phyloP scores from a whole-genome alignment of 1,284 basidiomycete genomes.

The Cutaneotrichosporon sp. region DNA sequence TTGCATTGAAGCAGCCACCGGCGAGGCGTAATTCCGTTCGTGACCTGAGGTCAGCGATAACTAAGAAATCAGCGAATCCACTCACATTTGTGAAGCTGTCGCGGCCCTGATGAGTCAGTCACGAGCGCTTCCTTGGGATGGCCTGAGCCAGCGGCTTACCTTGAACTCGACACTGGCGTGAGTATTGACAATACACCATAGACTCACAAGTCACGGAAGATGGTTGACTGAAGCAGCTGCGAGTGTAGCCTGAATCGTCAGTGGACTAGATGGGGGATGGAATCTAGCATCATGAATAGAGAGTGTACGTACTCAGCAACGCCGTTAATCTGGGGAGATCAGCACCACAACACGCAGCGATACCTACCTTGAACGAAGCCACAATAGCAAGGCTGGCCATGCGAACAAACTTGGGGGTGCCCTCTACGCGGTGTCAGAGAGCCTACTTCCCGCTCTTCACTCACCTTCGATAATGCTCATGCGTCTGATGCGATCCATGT shows the following conservation, averaged over 20 bases:
- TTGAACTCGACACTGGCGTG: slow-evolving; percentile 37
- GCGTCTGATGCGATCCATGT: slow-evolving; percentile 67
- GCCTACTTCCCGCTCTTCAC: background rate
- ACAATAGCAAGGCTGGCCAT: slow-evolving; percentile 68
- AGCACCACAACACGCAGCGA: background rate
- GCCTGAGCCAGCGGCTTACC: background rate
- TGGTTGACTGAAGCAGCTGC: slow-evolving; percentile 57
- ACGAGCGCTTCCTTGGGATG: background rate
- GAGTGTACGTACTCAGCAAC: slow-evolving; percentile 65
- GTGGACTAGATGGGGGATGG: too few species aligned
- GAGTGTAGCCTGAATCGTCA: slow-evolving; percentile 55
- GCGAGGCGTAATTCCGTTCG: slow-evolving; percentile 55
- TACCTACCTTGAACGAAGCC: slow-evolving; percentile 56
- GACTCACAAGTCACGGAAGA: slow-evolving; percentile 71
- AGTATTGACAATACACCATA: background rate
- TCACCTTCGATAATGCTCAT: slow-evolving; percentile 86
- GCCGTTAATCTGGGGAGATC: slow-evolving; percentile 62
- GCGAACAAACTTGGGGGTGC: slow-evolving; percentile 72
- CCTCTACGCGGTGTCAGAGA: slow-evolving; percentile 55
- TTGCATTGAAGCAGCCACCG: slow-evolving; percentile 89
- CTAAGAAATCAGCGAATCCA: background rate
- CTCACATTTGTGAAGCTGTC: slow-evolving; percentile 49
- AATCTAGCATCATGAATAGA: background rate
- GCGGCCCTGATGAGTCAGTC: slow-evolving; percentile 26
- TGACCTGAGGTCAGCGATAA: slow-evolving; percentile 1